Evolutionary conservation across 179 eudicot species (phyloP).

Genomic region (Pouteria campechiana): DNA sequence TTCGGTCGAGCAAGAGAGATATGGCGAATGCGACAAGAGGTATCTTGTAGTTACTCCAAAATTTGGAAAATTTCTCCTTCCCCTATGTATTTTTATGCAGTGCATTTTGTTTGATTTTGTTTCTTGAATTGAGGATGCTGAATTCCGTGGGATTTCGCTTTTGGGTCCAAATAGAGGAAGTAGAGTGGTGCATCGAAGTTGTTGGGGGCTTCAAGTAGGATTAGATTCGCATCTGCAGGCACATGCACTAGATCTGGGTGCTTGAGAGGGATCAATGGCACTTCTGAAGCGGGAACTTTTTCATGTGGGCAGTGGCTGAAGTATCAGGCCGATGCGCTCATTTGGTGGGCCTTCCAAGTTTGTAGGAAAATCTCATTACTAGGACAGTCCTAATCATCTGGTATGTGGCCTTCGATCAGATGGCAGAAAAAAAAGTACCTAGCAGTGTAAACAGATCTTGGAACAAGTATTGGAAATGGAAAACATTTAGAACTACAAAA

Average conservation of each 20-base stretch:
- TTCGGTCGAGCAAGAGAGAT: conserved; percentile 79
- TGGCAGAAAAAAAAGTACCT: too few relatives aligned
- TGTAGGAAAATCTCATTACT: neutral
- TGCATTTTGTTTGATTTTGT: neutral
- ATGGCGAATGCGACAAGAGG: conserved; percentile 96
- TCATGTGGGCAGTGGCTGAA: neutral
- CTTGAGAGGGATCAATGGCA: neutral
- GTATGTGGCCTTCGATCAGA: neutral
- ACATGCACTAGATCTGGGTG: neutral
- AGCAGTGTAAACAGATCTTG: too few relatives aligned
- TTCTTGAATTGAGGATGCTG: neutral
- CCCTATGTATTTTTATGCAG: neutral
- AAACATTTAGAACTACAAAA: too few relatives aligned
- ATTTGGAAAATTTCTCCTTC: neutral
- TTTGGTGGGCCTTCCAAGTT: neutral
- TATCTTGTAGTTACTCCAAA: conserved; percentile 6
- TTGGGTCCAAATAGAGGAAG: neutral
- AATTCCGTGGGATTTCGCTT: neutral
- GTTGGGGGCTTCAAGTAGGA: neutral
- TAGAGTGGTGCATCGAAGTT: neutral
- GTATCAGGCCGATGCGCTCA: neutral
- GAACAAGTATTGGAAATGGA: too few relatives aligned
- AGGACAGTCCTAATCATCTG: neutral
- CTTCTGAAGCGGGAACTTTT: too few relatives aligned
- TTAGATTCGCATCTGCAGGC: neutral